A percentile compares a stretch with the other conserved stretches of the same genome.
phyloP scores from a whole-genome alignment of 2,329 filamentous ascomycete species.

The Aspergillus awamori region DNA sequence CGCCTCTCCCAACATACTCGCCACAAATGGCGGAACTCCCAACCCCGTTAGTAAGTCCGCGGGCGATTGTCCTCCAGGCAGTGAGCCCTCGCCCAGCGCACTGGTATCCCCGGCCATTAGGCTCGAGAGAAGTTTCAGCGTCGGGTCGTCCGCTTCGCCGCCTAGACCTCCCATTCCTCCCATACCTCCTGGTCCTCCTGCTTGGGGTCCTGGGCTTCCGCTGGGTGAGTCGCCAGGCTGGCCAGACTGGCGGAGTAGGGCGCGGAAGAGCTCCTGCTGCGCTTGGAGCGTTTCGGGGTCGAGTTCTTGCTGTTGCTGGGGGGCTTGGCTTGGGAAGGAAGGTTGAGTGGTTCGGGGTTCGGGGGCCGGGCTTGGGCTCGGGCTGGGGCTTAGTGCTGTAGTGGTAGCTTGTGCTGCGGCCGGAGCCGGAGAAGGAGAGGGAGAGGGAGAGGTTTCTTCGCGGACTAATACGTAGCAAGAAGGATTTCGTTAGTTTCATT shows the following conservation, averaged over 20 bases:
- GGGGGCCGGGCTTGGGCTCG: background rate
- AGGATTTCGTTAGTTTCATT: slow-evolving; percentile 13
- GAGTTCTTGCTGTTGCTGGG: slow-evolving; percentile 15
- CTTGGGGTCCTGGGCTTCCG: background rate
- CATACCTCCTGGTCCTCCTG: background rate
- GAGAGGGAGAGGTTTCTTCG: slow-evolving; percentile 32
- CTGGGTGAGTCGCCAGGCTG: slow-evolving; percentile 24
- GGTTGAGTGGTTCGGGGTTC: slow-evolving; percentile 3
- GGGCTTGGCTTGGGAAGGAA: slow-evolving; percentile 9
- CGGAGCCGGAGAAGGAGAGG: slow-evolving; percentile 29
- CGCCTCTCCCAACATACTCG: slow-evolving; percentile 43
- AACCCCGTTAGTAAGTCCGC: slow-evolving; percentile 45
- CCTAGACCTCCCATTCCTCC: background rate
- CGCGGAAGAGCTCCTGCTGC: slow-evolving; percentile 44
- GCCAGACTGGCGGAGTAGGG: slow-evolving; percentile 39
- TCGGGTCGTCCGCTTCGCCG: slow-evolving; percentile 32
- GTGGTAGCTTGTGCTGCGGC: slow-evolving; percentile 10
- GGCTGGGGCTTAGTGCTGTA: background rate
- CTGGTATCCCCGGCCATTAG: slow-evolving; percentile 34
- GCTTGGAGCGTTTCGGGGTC: slow-evolving; percentile 18
- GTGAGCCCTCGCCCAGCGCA: background rate
- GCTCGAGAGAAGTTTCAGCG: slow-evolving; percentile 41
- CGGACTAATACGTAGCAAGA: slow-evolving; percentile 22
- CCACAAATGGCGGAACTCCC: slow-evolving; percentile 44
- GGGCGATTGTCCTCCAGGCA: slow-evolving; percentile 8